Evolutionary conservation across 1,284 basidiomycete genomes (phyloP), one percentile per base, ranked within the genome.

Genomic region (Tilletiaria anomala): DNA sequence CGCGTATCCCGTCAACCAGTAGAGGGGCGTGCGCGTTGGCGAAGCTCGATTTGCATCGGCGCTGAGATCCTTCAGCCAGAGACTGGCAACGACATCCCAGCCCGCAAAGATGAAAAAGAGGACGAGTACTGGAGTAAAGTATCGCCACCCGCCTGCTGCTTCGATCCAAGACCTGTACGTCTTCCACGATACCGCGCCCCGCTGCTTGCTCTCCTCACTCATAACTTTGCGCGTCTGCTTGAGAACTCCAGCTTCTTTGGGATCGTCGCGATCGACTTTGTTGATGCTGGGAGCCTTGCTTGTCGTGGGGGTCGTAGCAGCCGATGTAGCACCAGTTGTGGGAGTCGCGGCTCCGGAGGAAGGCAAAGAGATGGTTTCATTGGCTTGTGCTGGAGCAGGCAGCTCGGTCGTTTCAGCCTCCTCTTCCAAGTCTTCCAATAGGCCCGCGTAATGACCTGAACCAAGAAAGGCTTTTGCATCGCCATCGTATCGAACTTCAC

Each of bases 101-200:
- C n/a, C n/a, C n/a, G n/a, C n/a, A n/a, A n/a, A n/a, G n/a, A n/a
- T n/a, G n/a, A n/a, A n/a, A n/a, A n/a, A n/a, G n/a, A n/a, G n/a
- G n/a, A n/a, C n/a, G n/a, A n/a, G n/a, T n/a, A n/a, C n/a, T n/a
- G n/a, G n/a, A n/a, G n/a, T n/a, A n/a, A n/a, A n/a, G n/a, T n/a
- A n/a, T n/a, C n/a, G n/a, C n/a, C n/a, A n/a, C n/a, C n/a, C n/a
- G n/a, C n/a, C n/a, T n/a, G n/a, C n/a, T n/a, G n/a, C n/a, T n/a
- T n/a, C n/a, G n/a, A n/a, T n/a, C n/a, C n/a, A n/a, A n/a, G n/a
- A n/a, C n/a, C n/a, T n/a, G n/a, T n/a, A n/a, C n/a, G n/a, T n/a
- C n/a, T n/a, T n/a, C n/a, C n/a, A n/a, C n/a, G n/a, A n/a, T n/a
- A 37, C 26, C 35, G 35, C 16, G 15, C 35, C 35, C 12, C 20